Conservation (phyloP, 164 flowering plant species). For the Chloranthus sessilifolius region DNA sequence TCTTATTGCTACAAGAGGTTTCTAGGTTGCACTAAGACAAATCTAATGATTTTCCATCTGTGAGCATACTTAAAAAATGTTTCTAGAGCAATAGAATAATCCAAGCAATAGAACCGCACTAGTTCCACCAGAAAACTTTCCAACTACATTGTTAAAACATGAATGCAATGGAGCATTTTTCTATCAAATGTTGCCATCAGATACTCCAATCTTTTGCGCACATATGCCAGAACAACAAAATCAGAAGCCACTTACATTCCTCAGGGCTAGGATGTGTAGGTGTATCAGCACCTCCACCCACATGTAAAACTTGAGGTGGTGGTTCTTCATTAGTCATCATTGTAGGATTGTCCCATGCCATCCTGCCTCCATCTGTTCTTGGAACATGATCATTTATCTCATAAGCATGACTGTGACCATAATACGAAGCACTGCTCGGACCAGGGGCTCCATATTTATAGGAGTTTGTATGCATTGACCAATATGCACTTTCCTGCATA, state of each 20-base stretch:
- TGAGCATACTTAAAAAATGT: too few species aligned
- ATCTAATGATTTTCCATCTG: too few species aligned
- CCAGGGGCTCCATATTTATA: constrained; percentile 62
- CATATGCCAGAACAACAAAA: constrained; percentile 7
- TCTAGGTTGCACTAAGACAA: too few species aligned
- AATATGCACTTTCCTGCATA: constrained; percentile 57
- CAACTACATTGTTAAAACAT: too few species aligned
- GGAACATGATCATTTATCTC: constrained; percentile 34
- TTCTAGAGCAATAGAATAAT: too few species aligned
- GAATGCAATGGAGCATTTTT: too few species aligned
- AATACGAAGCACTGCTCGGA: constrained; percentile 41
- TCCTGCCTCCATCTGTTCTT: constrained; percentile 34
- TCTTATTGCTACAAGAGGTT: too few species aligned
- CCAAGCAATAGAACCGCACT: too few species aligned
- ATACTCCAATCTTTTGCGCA: neutral
- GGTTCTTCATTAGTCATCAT: constrained; percentile 27
- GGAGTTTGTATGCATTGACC: constrained; percentile 40
- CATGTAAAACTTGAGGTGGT: constrained; percentile 28
- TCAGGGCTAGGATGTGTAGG: constrained; percentile 24
- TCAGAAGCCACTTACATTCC: constrained; percentile 52
- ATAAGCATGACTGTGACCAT: constrained; percentile 34
- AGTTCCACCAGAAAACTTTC: too few species aligned
- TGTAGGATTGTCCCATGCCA: constrained; percentile 36
- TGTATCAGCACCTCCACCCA: constrained; percentile 34
- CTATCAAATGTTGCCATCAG: neutral